A percentile compares a stretch with the other conserved stretches of the same genome.
Evolutionary conservation across 768 basidiomycete species (phyloP).

Genomic region (Tulasnella sp.): DNA sequence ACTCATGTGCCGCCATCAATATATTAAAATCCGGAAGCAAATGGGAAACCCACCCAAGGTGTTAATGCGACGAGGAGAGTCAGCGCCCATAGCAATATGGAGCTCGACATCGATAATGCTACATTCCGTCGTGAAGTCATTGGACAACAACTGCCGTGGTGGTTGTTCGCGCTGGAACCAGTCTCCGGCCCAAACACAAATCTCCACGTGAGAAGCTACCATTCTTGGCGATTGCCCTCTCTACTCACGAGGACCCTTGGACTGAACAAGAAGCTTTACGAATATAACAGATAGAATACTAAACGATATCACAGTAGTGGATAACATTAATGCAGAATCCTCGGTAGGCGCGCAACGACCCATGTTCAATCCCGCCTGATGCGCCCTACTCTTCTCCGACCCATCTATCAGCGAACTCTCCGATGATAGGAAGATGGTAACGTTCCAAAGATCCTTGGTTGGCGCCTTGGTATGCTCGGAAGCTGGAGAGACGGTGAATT

Average conservation of each 20-base stretch:
- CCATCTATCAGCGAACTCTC: conserved; percentile 57
- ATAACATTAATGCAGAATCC: background rate
- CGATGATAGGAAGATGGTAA: conserved; percentile 52
- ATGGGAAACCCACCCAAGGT: background rate
- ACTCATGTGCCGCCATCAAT: background rate
- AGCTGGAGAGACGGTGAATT: conserved; percentile 26
- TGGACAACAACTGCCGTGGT: background rate
- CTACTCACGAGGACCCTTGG: background rate
- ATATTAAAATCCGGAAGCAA: background rate
- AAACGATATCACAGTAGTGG: background rate
- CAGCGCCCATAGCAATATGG: background rate
- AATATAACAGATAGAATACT: background rate
- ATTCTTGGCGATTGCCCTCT: background rate
- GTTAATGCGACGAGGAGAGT: background rate
- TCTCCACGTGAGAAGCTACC: background rate
- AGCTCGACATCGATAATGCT: background rate
- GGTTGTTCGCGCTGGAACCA: background rate
- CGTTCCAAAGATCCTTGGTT: conserved; percentile 39
- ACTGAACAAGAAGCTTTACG: background rate
- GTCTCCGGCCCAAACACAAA: background rate
- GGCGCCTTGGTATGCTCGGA: conserved; percentile 43
- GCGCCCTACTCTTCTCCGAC: conserved; percentile 43
- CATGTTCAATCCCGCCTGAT: background rate
- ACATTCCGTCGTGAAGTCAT: background rate
- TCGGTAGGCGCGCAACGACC: background rate